Evolutionary conservation across 345 rosid genomes (phyloP), one percentile per base, ranked within the genome.

Genomic region (Hibiscus trionum): DNA sequence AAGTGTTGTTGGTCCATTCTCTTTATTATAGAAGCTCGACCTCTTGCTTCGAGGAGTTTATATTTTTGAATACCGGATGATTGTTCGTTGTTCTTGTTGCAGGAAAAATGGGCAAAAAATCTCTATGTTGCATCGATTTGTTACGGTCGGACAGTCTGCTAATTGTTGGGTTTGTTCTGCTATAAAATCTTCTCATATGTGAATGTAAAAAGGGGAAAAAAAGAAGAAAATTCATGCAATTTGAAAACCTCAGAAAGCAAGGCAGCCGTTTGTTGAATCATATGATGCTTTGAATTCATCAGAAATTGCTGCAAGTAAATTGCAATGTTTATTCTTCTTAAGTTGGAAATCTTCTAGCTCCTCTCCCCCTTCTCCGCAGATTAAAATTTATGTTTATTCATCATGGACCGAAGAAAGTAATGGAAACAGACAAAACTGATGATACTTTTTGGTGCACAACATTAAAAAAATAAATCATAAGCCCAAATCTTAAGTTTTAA

Each of bases 21-120:
- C 46, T 42, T 47, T 47, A 47, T 5, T 4, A 52, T 16, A 16
- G 11, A 39, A 17, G 31, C 52, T 64, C 61, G 0, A 37, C 52
- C 53, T 42, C 33, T 39, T 11, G n/a, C 21, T 66, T 24, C 15
- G 4, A 66, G 17, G 55, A 64, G 12, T 6, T 21, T 21, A 55
- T 26, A 11, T 57, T 57, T 57, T 9, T 3, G 27, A 7, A 17
- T 17, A 19, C 31, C 50, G 5, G 14, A 69, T 59, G 11, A 31
- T 69, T 4, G 61, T 24, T 7, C 5, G 50, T 1, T 39, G 29
- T 6, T 75, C 24, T 37, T 75, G 33, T 53, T 72, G 80, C 88
- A 86, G 93, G 90, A 85, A 74, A 88, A 88, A 71, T 88, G 93
- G 93, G 76, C 88, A 1, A 88, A 84, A 73, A 88, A 86, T 73